Conservation (phyloP, 169 alveolate genomes). For the Cryptosporidium meleagridis region DNA sequence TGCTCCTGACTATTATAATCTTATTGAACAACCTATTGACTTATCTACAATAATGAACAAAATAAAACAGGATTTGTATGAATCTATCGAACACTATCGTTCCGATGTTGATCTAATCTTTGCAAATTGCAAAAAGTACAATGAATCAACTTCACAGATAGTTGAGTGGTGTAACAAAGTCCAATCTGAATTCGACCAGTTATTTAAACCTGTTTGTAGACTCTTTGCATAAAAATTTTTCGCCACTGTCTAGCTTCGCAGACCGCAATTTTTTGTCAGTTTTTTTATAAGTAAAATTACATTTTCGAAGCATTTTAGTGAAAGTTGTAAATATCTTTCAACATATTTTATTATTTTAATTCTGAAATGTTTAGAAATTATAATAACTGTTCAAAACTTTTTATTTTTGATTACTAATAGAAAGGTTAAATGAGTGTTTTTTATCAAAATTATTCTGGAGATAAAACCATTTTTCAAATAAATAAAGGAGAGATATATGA, state of each 20-base stretch:
- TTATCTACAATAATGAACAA: slow-evolving; percentile 46
- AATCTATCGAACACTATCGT: slow-evolving; percentile 38
- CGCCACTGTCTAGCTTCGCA: neutral
- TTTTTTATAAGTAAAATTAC: neutral
- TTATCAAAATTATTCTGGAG: neutral
- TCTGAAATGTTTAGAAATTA: neutral
- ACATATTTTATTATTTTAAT: no score
- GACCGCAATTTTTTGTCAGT: neutral
- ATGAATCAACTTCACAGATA: slow-evolving; percentile 39
- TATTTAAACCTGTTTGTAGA: slow-evolving; percentile 36
- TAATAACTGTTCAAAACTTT: no score
- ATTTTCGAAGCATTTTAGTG: neutral
- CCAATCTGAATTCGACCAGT: slow-evolving; percentile 45
- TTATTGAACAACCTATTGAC: slow-evolving; percentile 51
- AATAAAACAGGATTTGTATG: slow-evolving; percentile 50
- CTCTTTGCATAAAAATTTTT: slow-evolving; percentile 4
- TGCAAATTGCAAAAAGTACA: slow-evolving; percentile 52
- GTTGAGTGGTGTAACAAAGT: slow-evolving; percentile 66
- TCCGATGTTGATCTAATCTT: slow-evolving; percentile 40
- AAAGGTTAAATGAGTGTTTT: neutral
- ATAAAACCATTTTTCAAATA: neutral
- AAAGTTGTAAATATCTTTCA: no score
- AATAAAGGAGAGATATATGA: neutral
- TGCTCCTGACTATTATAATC: slow-evolving; percentile 69
- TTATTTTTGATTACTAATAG: neutral